Conservation (phyloP, 345 rosid genomes). For the Boechera divaricarpa region DNA sequence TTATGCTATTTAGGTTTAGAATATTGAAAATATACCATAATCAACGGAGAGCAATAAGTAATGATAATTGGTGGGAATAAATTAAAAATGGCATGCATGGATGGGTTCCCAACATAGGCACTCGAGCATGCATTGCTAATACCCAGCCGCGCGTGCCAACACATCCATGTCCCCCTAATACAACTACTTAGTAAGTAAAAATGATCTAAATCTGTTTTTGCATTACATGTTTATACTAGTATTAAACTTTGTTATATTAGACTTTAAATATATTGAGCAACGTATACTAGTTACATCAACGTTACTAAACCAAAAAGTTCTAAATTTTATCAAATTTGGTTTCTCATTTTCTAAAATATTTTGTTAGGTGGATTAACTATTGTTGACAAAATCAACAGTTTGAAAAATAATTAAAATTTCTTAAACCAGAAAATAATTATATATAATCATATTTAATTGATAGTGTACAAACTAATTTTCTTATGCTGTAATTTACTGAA, state of each 20-base stretch:
- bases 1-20: neutral
- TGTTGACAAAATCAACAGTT: neutral
- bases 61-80: neutral
- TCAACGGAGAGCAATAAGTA: neutral
- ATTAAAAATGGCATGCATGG: conserved; percentile 33
- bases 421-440: neutral
- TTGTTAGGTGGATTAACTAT: neutral
- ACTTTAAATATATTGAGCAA: conserved; percentile 3
- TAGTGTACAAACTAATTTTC: too few species aligned
- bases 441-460: neutral
- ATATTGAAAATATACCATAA: neutral
- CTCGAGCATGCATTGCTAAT: conserved; percentile 45
- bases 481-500: neutral
- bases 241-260: neutral
- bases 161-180: neutral
- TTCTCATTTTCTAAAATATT: neutral
- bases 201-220: too few species aligned
- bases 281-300: conserved; percentile 7
- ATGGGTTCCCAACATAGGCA: conserved; percentile 44
- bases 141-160: conserved; percentile 41
- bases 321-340: neutral
- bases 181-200: neutral
- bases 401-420: too few species aligned
- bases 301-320: neutral
- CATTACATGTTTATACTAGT: neutral